Evolutionary conservation across 2,329 filamentous ascomycete species (phyloP).

Genomic region (Phialocephala sp.): DNA sequence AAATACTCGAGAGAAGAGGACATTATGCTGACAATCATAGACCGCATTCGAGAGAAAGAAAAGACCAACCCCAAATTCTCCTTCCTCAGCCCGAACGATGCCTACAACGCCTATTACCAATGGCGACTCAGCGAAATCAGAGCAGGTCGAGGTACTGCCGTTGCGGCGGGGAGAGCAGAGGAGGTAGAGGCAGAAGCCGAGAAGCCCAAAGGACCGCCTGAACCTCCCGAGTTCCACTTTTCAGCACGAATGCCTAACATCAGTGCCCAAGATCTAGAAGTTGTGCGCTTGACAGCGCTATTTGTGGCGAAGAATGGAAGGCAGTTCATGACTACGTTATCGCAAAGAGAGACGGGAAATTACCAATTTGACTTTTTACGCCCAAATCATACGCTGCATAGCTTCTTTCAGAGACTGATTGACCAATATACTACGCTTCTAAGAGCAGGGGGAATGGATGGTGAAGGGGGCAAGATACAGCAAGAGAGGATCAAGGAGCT

Average conservation of each 20-base stretch:
- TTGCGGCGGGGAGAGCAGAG: slow-evolving; percentile 75
- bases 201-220: slow-evolving; percentile 81
- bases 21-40: slow-evolving; percentile 48
- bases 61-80: slow-evolving; percentile 87
- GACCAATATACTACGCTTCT: slow-evolving; percentile 91
- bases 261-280: slow-evolving; percentile 86
- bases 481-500: slow-evolving; percentile 75
- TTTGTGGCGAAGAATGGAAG: slow-evolving; percentile 94
- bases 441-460: slow-evolving; percentile 69
- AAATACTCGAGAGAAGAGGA: neutral
- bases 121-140: slow-evolving; percentile 90
- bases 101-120: slow-evolving; percentile 86
- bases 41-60: slow-evolving; percentile 85
- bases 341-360: slow-evolving; percentile 87
- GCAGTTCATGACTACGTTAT: slow-evolving; percentile 87
- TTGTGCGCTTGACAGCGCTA: slow-evolving; percentile 78
- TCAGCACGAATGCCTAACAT: slow-evolving; percentile 97
- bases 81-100: slow-evolving; percentile 80
- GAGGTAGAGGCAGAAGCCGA: slow-evolving; percentile 63
- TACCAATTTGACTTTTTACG: slow-evolving; percentile 96
- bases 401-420: slow-evolving; percentile 90
- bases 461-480: slow-evolving; percentile 66
- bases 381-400: slow-evolving; percentile 93
- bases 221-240: slow-evolving; percentile 88
- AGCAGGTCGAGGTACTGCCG: slow-evolving; percentile 78